These are phyloP conservation scores for Botrytis aclada DNA, from an alignment of 2,329 filamentous ascomycete genomes.

Conservation along the genomic window DNA sequence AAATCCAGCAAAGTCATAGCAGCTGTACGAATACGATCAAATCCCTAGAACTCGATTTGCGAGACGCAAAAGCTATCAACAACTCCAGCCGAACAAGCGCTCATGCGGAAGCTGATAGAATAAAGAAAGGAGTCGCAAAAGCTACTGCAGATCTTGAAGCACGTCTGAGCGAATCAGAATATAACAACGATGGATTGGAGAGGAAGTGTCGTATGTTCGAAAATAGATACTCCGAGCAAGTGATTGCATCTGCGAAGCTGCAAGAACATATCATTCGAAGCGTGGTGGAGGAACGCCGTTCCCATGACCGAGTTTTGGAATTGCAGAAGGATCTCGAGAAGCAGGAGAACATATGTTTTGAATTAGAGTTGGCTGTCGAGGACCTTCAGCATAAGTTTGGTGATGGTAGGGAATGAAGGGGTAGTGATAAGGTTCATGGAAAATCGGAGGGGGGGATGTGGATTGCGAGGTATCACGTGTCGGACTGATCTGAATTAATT, in stretches of 20 bases:
- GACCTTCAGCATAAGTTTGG: neutral
- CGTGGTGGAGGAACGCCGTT: neutral
- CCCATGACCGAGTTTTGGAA: neutral
- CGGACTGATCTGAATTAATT: neutral
- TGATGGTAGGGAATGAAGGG: neutral
- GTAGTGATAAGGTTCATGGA: neutral
- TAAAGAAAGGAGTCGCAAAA: neutral
- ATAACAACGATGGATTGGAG: neutral
- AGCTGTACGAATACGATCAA: neutral
- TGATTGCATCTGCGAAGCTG: too few species aligned
- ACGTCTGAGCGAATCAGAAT: neutral
- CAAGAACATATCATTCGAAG: neutral
- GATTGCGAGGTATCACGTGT: neutral
- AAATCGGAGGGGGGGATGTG: neutral
- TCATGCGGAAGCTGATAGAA: neutral
- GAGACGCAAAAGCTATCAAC: neutral
- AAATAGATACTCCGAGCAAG: neutral
- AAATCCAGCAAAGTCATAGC: neutral
- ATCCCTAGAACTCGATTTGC: neutral
- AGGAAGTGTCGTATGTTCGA: neutral
- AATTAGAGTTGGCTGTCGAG: neutral
- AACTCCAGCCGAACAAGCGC: neutral
- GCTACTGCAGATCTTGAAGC: neutral
- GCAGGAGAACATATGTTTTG: neutral
- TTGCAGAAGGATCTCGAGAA: neutral